Percentiles rank a stretch among this genome's conserved stretches.
phyloP scores from a whole-genome alignment of 768 basidiomycete species.

The Amyloporia xantha region DNA sequence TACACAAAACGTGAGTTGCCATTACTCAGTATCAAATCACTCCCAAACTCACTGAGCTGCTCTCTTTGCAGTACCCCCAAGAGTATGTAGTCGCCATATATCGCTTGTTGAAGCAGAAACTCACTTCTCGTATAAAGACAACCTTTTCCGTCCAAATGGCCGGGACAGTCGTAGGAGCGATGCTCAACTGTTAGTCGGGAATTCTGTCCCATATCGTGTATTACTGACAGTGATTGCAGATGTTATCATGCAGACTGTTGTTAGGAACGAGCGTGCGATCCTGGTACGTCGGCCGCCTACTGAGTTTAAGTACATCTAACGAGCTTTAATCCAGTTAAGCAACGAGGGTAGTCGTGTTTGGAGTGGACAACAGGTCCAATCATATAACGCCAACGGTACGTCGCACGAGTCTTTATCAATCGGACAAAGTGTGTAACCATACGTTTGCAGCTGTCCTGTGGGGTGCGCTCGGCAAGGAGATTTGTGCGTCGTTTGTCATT shows the following conservation, averaged over 20 bases:
- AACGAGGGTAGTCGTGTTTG: conserved; percentile 48
- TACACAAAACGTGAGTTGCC: conserved; percentile 22
- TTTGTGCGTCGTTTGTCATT: not conserved
- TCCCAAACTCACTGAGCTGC: not conserved
- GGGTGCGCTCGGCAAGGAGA: conserved; percentile 5
- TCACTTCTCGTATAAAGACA: not conserved
- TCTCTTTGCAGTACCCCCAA: not conserved
- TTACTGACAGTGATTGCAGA: not conserved
- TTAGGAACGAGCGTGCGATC: conserved; percentile 33
- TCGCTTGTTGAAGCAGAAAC: not conserved
- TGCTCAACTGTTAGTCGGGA: conserved; percentile 29
- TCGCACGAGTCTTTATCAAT: not conserved
- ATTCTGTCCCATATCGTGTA: not conserved
- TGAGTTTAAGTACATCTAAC: not conserved
- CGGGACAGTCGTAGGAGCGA: conserved; percentile 44
- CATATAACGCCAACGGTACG: conserved; percentile 39
- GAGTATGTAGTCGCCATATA: not conserved
- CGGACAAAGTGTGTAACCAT: not conserved
- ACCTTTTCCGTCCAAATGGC: conserved; percentile 44
- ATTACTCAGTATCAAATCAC: too few species aligned
- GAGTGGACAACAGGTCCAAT: conserved; percentile 43
- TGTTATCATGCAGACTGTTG: conserved; percentile 28
- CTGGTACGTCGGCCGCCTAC: conserved; percentile 17
- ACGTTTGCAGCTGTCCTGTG: conserved; percentile 14
- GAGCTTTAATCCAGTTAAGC: conserved; percentile 19